Conservation (phyloP, 768 basidiomycete genomes). For the Mrakia hoshinonis region DNA sequence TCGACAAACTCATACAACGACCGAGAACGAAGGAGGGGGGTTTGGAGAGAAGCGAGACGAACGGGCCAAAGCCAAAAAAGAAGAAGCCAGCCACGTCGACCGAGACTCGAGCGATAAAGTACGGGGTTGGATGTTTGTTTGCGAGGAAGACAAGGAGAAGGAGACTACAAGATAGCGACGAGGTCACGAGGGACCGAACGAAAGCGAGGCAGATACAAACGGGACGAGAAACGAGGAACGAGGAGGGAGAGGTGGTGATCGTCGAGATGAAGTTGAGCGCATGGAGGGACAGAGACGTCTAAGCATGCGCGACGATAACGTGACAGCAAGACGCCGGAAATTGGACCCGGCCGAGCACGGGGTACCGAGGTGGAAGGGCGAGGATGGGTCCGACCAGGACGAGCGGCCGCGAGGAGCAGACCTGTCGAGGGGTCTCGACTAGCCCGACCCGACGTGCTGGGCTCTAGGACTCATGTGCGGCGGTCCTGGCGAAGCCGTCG, state of each 20-base stretch:
- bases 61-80: background rate
- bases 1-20: no score
- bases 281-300: background rate
- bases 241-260: background rate
- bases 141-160: background rate
- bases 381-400: no score
- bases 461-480: slow-evolving; percentile 17
- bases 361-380: no score
- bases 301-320: background rate
- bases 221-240: background rate
- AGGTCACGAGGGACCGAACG: background rate
- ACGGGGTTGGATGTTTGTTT: no score
- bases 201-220: background rate
- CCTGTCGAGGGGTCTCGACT: no score
- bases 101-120: no score
- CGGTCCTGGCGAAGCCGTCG: slow-evolving; percentile 8
- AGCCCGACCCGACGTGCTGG: slow-evolving; percentile 27
- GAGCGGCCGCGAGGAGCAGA: no score
- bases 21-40: no score
- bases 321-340: no score
- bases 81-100: no score
- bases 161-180: background rate
- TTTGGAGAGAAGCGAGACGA: background rate
- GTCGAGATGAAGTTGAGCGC: no score
- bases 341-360: no score